phyloP scores from a whole-genome alignment of 2,329 filamentous ascomycete genomes.

The Pseudogymnoascus sp. region DNA sequence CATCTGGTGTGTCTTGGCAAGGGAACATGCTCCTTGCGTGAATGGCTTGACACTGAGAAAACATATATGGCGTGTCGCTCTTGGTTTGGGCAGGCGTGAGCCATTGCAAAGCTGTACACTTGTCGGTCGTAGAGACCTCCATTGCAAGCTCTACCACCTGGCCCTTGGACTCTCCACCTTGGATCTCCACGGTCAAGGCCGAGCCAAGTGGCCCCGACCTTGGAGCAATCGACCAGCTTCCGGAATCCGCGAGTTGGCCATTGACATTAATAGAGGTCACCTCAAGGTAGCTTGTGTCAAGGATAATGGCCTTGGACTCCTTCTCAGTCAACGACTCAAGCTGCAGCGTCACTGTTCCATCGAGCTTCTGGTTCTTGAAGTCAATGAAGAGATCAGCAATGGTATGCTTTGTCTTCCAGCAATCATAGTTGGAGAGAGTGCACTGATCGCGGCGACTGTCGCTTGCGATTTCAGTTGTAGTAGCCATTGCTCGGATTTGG shows the following conservation, averaged over 20 bases:
- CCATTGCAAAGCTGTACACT: conserved; percentile 93
- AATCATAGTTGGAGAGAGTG: conserved; percentile 85
- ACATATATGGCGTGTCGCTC: conserved; percentile 96
- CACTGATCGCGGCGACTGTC: conserved; percentile 63
- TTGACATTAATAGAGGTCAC: conserved; percentile 65
- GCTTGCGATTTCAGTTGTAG: background rate
- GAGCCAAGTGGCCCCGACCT: conserved; percentile 66
- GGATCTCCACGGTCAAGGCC: conserved; percentile 58
- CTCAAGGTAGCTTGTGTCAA: conserved; percentile 81
- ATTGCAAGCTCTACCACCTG: conserved; percentile 51
- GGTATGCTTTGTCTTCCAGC: conserved; percentile 78
- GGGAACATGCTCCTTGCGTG: conserved; percentile 90
- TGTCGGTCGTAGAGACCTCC: conserved; percentile 68
- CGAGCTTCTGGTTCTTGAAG: conserved; percentile 70
- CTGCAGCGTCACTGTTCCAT: conserved; percentile 67
- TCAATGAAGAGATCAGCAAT: conserved; percentile 73
- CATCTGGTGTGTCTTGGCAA: conserved; percentile 94
- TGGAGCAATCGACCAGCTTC: conserved; percentile 32
- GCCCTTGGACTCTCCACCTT: conserved; percentile 45
- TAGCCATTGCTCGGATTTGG: background rate
- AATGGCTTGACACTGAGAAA: conserved; percentile 95
- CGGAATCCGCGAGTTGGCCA: conserved; percentile 30
- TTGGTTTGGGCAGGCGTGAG: conserved; percentile 86
- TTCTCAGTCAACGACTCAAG: conserved; percentile 70
- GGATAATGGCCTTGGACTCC: conserved; percentile 65